phyloP scores from a whole-genome alignment of 2,329 filamentous ascomycete genomes.

The Ampelomyces quisqualis region DNA sequence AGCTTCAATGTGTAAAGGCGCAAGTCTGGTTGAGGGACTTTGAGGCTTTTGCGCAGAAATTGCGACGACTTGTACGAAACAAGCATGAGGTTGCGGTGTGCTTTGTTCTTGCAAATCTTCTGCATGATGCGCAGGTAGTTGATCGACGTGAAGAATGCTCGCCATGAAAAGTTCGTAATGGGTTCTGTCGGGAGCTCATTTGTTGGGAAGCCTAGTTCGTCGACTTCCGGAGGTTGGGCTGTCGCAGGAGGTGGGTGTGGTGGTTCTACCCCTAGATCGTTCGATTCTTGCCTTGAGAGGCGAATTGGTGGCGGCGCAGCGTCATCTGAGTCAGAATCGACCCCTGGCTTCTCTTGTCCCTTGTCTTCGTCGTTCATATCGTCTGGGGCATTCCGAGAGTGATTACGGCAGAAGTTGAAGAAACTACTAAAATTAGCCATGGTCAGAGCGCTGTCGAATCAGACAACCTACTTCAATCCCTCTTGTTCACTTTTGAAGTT shows the following conservation, averaged over 20 bases:
- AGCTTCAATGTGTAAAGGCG: slow-evolving; percentile 94
- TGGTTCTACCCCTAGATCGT: slow-evolving; percentile 28
- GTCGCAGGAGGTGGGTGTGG: slow-evolving; percentile 29
- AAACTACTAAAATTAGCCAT: slow-evolving; percentile 59
- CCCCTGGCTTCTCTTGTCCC: slow-evolving; percentile 21
- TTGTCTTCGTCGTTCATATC: slow-evolving; percentile 23
- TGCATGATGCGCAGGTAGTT: slow-evolving; percentile 96
- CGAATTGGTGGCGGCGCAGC: slow-evolving; percentile 79
- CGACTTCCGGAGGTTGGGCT: slow-evolving; percentile 59
- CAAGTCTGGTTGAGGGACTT: slow-evolving; percentile 82
- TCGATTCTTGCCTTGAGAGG: slow-evolving; percentile 52
- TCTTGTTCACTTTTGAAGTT: slow-evolving; percentile 81
- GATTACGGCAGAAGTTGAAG: slow-evolving; percentile 81
- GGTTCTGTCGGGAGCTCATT: slow-evolving; percentile 69
- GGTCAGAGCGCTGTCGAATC: not conserved
- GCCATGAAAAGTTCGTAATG: slow-evolving; percentile 86
- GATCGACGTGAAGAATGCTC: slow-evolving; percentile 93
- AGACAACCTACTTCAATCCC: slow-evolving; percentile 72
- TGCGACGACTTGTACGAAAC: slow-evolving; percentile 94
- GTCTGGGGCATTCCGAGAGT: slow-evolving; percentile 60
- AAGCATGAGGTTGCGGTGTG: slow-evolving; percentile 88
- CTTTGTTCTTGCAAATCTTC: slow-evolving; percentile 94
- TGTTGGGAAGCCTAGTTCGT: slow-evolving; percentile 82
- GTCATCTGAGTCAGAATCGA: slow-evolving; percentile 57
- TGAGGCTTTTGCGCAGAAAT: slow-evolving; percentile 87